These are phyloP conservation scores for Jamesozyma hellenica DNA, from an alignment of 805 yeast species.

Conservation along the genomic window DNA sequence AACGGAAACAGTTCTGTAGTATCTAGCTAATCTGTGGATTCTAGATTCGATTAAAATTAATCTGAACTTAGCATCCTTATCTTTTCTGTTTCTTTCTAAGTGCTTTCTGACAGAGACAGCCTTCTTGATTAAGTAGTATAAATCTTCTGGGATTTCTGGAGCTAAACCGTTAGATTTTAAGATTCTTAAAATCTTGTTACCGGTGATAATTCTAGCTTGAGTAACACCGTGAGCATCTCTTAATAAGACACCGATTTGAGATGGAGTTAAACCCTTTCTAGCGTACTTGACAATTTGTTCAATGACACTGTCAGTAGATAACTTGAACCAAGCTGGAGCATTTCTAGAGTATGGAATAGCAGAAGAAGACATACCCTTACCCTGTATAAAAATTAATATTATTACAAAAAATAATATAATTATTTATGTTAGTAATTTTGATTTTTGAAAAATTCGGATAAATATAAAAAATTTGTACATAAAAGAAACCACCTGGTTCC, in stretches of 20 bases:
- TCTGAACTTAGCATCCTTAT: slow-evolving; percentile 99
- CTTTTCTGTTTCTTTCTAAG: slow-evolving; percentile 99
- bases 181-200: slow-evolving; percentile 99
- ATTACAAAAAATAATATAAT: slow-evolving; percentile 1
- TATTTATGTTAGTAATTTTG: slow-evolving; percentile 10
- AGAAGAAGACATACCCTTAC: slow-evolving; percentile 98
- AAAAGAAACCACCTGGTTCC: slow-evolving; percentile 6
- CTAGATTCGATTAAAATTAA: slow-evolving; percentile 99
- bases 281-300: slow-evolving; percentile 99
- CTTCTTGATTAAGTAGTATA: slow-evolving; percentile 97
- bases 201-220: slow-evolving; percentile 93
- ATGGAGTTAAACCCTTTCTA: slow-evolving; percentile 99
- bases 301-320: slow-evolving; percentile 86
- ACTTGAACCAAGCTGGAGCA: slow-evolving; percentile 99
- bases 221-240: slow-evolving; percentile 99
- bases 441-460: neutral
- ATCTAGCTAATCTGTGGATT: slow-evolving; percentile 99
- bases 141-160: slow-evolving; percentile 99
- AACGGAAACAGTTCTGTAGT: slow-evolving; percentile 99
- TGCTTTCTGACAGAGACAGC: slow-evolving; percentile 99
- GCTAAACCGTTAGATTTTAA: slow-evolving; percentile 99
- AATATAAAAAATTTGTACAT: slow-evolving; percentile 1
- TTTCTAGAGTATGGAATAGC: slow-evolving; percentile 99
- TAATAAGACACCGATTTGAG: slow-evolving; percentile 97
- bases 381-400: slow-evolving; percentile 50